Percentiles rank a stretch among this genome's conserved stretches.
These are phyloP conservation scores for Trypanosoma avium DNA, from an alignment of 208 protist species.

Conservation along the genomic window DNA sequence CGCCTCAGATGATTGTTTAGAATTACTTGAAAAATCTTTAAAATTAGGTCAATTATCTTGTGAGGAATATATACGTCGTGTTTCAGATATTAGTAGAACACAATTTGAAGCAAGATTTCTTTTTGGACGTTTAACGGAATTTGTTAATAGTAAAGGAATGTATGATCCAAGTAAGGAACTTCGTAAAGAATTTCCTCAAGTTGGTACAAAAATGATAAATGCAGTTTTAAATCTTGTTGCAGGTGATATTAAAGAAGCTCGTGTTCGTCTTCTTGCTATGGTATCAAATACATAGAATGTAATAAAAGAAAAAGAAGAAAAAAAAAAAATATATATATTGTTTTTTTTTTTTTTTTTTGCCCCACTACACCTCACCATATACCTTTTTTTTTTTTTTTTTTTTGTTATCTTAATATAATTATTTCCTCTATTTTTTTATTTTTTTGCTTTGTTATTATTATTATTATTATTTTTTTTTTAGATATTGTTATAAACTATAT, in stretches of 20 bases:
- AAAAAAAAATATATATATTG: too few relatives aligned
- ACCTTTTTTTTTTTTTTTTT: too few relatives aligned
- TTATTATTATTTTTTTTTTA: too few relatives aligned
- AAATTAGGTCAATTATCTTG: slow-evolving; percentile 55
- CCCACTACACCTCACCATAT: too few relatives aligned
- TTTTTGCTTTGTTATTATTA: too few relatives aligned
- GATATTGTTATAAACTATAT: too few relatives aligned
- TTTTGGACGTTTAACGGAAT: slow-evolving; percentile 38
- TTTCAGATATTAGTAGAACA: slow-evolving; percentile 70
- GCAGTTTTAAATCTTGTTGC: slow-evolving; percentile 23
- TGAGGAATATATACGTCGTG: slow-evolving; percentile 79
- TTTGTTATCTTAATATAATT: too few relatives aligned
- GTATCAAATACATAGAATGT: too few relatives aligned
- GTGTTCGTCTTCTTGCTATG: slow-evolving; percentile 56
- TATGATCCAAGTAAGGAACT: slow-evolving; percentile 20
- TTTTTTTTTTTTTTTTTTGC: too few relatives aligned
- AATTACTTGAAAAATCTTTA: slow-evolving; percentile 67
- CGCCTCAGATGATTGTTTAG: slow-evolving; percentile 60
- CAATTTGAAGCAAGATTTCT: slow-evolving; percentile 78
- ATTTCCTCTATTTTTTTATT: too few relatives aligned
- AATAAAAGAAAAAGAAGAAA: too few relatives aligned
- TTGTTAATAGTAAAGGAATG: neutral
- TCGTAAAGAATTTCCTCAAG: slow-evolving; percentile 50
- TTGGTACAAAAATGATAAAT: slow-evolving; percentile 45
- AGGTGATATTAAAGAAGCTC: slow-evolving; percentile 24